Evolutionary conservation across 2,329 filamentous ascomycete genomes (phyloP).

Genomic region (Pseudopyricularia cyperi): DNA sequence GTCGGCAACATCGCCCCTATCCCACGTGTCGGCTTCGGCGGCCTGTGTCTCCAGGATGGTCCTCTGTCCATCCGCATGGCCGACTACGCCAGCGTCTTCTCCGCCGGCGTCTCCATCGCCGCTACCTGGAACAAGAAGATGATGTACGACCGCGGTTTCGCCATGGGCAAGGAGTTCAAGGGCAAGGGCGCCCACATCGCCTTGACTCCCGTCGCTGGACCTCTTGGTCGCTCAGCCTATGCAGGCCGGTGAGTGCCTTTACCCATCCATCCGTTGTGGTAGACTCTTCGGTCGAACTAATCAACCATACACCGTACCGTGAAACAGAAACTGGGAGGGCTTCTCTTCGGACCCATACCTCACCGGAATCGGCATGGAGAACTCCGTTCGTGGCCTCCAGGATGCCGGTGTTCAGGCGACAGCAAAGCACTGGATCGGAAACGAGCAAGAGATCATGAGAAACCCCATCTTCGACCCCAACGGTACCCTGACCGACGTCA

Average conservation of each 20-base stretch:
- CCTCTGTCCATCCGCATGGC: constrained; percentile 52
- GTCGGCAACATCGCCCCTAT: constrained; percentile 27
- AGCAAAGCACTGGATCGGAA: constrained; percentile 60
- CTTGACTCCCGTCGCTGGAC: constrained; percentile 37
- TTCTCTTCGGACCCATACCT: constrained; percentile 71
- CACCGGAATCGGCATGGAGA: constrained; percentile 43
- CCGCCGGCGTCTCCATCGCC: constrained; percentile 55
- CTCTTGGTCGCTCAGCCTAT: constrained; percentile 30
- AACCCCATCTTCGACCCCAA: constrained; percentile 8
- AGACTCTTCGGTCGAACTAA: neutral
- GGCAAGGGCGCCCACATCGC: constrained; percentile 67
- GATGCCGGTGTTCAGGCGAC: constrained; percentile 66
- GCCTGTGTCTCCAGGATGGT: constrained; percentile 56
- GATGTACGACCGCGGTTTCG: constrained; percentile 34
- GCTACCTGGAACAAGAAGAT: constrained; percentile 57
- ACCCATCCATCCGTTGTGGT: neutral
- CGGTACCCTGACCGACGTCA: constrained; percentile 28
- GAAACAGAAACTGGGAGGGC: constrained; percentile 57
- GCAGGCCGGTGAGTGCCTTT: constrained; percentile 24
- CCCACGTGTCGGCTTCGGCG: constrained; percentile 39
- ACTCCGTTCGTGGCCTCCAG: constrained; percentile 66
- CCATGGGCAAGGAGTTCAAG: constrained; percentile 48
- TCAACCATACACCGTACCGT: constrained; percentile 1
- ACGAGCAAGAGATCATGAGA: constrained; percentile 50
- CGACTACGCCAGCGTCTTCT: constrained; percentile 57